Evolutionary conservation across 2,329 filamentous ascomycete species (phyloP).

Genomic region (Trichophyton benhamiae): DNA sequence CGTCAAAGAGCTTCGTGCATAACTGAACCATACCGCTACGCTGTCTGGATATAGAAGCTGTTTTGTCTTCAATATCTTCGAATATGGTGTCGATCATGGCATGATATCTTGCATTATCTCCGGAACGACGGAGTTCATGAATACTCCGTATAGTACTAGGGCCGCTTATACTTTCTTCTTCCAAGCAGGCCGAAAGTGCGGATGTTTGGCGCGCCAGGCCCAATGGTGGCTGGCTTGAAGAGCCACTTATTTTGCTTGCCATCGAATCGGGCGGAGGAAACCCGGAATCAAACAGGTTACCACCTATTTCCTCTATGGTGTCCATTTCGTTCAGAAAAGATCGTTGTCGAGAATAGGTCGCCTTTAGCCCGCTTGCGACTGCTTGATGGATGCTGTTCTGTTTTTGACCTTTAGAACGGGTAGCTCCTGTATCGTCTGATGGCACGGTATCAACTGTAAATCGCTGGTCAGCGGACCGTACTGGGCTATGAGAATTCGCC

Average conservation of each 20-base stretch:
- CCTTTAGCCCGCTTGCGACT: slow-evolving; percentile 28
- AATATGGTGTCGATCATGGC: slow-evolving; percentile 45
- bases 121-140: slow-evolving; percentile 49
- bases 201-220: background rate
- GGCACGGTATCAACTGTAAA: background rate
- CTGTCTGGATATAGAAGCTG: slow-evolving; percentile 35
- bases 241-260: background rate
- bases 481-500: background rate
- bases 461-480: background rate
- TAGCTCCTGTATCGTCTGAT: background rate
- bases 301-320: slow-evolving; percentile 11
- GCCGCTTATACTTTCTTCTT: slow-evolving; percentile 31
- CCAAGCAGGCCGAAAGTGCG: slow-evolving; percentile 28
- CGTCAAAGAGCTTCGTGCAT: slow-evolving; percentile 39
- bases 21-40: slow-evolving; percentile 46
- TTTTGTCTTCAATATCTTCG: slow-evolving; percentile 44
- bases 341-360: slow-evolving; percentile 49
- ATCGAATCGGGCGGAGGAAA: background rate
- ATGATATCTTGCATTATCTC: slow-evolving; percentile 45
- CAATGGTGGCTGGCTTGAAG: background rate
- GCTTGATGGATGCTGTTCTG: slow-evolving; percentile 6
- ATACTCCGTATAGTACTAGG: slow-evolving; percentile 40
- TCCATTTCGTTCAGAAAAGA: slow-evolving; percentile 46
- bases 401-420: background rate
- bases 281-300: background rate